These are phyloP conservation scores for Tubosaeta brunneosetosa DNA, from an alignment of 768 basidiomycete genomes.

Conservation along the genomic window DNA sequence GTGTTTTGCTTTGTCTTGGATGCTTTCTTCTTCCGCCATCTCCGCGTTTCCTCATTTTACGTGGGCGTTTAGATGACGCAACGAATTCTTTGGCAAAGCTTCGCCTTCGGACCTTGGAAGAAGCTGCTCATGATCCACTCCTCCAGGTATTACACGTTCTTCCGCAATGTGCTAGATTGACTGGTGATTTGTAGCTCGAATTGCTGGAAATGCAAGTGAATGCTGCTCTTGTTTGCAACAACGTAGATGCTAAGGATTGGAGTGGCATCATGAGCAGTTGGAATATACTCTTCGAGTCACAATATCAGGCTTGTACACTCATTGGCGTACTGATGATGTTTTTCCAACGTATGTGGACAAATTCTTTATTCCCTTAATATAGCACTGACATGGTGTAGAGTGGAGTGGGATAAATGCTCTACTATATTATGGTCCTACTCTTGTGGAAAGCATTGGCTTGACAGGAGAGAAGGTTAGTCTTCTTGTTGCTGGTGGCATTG, in stretches of 20 bases:
- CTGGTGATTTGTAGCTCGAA: constrained; percentile 48
- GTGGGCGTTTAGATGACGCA: constrained; percentile 57
- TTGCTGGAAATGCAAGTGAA: constrained; percentile 74
- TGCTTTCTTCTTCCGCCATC: constrained; percentile 47
- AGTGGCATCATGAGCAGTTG: constrained; percentile 35
- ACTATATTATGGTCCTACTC: constrained; percentile 75
- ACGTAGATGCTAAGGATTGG: constrained; percentile 18
- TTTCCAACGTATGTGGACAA: constrained; percentile 62
- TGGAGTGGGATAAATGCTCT: constrained; percentile 87
- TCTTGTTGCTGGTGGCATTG: constrained; percentile 73
- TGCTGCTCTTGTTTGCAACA: constrained; percentile 45
- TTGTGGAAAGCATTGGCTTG: constrained; percentile 62
- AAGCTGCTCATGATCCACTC: constrained; percentile 46
- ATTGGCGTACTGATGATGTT: constrained; percentile 75
- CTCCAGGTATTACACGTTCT: constrained; percentile 36
- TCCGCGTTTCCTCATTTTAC: constrained; percentile 43
- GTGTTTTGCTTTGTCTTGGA: constrained; percentile 59
- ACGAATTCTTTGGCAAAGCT: constrained; percentile 47
- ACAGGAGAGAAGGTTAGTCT: constrained; percentile 55
- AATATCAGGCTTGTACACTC: constrained; percentile 57
- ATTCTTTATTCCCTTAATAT: background rate
- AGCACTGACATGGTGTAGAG: constrained; percentile 39
- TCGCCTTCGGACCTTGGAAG: constrained; percentile 44
- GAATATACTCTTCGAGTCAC: constrained; percentile 49
- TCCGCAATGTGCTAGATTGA: background rate